These are phyloP conservation scores for Termitomyces sp. DNA, from an alignment of 768 basidiomycete genomes.

Conservation along the genomic window DNA sequence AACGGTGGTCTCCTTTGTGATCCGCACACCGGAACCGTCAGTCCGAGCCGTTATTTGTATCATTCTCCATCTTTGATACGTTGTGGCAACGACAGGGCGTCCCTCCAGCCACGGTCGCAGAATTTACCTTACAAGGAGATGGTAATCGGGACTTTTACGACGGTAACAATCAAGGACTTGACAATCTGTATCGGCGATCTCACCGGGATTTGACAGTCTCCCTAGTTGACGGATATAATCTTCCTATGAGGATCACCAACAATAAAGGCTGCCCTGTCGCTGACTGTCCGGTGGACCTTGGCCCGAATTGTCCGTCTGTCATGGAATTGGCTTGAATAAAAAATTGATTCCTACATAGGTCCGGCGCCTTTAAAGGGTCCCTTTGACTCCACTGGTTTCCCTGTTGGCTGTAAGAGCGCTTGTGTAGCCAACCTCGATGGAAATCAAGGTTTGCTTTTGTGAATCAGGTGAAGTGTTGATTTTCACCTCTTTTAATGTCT, in stretches of 20 bases:
- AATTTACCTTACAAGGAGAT: conserved; percentile 53
- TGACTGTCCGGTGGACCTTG: conserved; percentile 52
- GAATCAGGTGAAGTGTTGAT: background rate
- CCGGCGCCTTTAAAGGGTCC: conserved; percentile 46
- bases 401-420: conserved; percentile 53
- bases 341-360: conserved; percentile 20
- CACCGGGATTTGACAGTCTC: conserved; percentile 34
- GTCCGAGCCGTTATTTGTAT: conserved; percentile 5
- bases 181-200: background rate
- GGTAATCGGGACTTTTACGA: conserved; percentile 56
- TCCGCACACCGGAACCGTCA: conserved; percentile 44
- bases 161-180: conserved; percentile 29
- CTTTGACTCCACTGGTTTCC: conserved; percentile 40
- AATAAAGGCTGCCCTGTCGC: conserved; percentile 45
- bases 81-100: conserved; percentile 36
- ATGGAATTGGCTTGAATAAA: background rate
- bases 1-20: conserved; percentile 66
- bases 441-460: conserved; percentile 19
- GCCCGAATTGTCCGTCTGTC: conserved; percentile 38
- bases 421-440: conserved; percentile 36
- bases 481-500: background rate
- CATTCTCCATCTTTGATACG: background rate
- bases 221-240: conserved; percentile 57
- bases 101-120: conserved; percentile 69
- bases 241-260: conserved; percentile 52